phyloP scores from a whole-genome alignment of 768 basidiomycete genomes.

The Boletus rubescentipes region DNA sequence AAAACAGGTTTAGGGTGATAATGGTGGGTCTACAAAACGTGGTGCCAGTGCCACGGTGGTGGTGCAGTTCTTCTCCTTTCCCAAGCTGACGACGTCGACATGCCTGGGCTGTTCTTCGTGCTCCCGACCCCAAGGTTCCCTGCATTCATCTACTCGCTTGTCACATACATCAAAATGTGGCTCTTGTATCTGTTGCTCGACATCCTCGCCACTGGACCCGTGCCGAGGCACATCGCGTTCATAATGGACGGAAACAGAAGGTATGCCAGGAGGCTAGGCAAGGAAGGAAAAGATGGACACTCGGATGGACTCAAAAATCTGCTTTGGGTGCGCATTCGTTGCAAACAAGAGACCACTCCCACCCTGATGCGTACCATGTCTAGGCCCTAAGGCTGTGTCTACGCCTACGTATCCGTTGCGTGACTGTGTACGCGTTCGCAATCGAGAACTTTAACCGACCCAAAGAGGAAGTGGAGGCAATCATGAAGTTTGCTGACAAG shows the following conservation, averaged over 20 bases:
- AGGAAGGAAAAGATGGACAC: conserved; percentile 77
- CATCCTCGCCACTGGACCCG: conserved; percentile 76
- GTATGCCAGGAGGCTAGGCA: conserved; percentile 71
- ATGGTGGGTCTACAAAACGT: too few relatives aligned
- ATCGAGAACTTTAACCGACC: conserved; percentile 96
- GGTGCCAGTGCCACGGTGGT: too few relatives aligned
- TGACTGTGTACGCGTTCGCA: conserved; percentile 96
- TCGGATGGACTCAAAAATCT: conserved; percentile 79
- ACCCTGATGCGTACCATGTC: background rate
- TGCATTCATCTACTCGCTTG: conserved; percentile 7
- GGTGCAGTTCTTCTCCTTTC: too few relatives aligned
- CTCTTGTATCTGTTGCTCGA: conserved; percentile 52
- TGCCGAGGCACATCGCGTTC: conserved; percentile 89
- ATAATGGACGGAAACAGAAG: conserved; percentile 98
- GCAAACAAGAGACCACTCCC: background rate
- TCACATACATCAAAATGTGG: conserved; percentile 23
- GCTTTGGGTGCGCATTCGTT: conserved; percentile 57
- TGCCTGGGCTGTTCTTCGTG: too few relatives aligned
- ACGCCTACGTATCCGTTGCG: conserved; percentile 70
- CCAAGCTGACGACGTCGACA: too few relatives aligned
- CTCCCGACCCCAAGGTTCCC: background rate
- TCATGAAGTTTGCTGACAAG: conserved; percentile 83
- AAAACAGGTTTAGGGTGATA: too few relatives aligned
- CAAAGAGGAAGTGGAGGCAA: conserved; percentile 77
- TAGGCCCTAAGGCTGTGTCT: conserved; percentile 88